These are phyloP conservation scores for Erodium trifolium DNA, from an alignment of 441 rosid genomes.

Conservation along the genomic window DNA sequence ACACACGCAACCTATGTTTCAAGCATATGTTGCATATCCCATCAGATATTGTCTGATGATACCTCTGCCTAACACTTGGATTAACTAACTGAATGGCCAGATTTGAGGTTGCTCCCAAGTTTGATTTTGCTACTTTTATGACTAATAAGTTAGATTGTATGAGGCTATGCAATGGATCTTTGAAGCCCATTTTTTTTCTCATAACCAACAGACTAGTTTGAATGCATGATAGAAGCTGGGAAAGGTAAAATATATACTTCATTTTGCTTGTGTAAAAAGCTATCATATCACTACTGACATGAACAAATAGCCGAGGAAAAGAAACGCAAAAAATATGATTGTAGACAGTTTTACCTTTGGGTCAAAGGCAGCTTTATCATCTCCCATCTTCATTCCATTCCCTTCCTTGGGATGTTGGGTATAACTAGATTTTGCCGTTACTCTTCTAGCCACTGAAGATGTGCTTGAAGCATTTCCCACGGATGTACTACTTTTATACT, in stretches of 20 bases:
- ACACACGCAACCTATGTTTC: too few species aligned
- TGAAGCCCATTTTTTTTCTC: neutral
- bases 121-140: neutral
- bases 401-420: slow-evolving; percentile 59
- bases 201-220: neutral
- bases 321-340: neutral
- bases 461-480: slow-evolving; percentile 45
- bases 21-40: too few species aligned
- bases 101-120: neutral
- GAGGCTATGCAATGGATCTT: neutral
- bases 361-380: slow-evolving; percentile 49
- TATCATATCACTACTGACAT: neutral
- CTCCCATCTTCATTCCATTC: slow-evolving; percentile 89
- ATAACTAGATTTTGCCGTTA: neutral
- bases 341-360: neutral
- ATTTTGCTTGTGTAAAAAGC: neutral
- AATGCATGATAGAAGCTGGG: neutral
- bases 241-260: neutral
- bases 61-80: too few species aligned
- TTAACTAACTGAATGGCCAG: neutral
- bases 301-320: neutral
- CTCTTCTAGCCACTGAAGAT: slow-evolving; percentile 27
- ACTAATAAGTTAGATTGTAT: neutral
- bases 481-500: slow-evolving; percentile 39
- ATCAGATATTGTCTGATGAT: too few species aligned